Evolutionary conservation across 176 grass and related monocot genomes (phyloP), one percentile per base, ranked within the genome.

Genomic region (Triticum dicoccoides): DNA sequence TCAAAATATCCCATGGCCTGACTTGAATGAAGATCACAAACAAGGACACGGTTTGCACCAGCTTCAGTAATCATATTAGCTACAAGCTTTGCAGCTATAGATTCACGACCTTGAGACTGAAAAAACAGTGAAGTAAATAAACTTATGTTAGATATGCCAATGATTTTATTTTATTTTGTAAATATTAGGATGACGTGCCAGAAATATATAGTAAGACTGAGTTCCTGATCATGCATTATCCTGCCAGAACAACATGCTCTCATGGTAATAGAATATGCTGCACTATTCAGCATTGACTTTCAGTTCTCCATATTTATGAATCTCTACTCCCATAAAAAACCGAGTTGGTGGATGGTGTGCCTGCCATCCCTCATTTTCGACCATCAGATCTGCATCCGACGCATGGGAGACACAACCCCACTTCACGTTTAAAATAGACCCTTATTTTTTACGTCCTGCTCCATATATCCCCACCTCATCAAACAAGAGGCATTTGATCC

Each of bases 31-130:
- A 98, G 90, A 80, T 98, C 96, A 89, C 96, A 98, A 24, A 93
- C 84, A 76, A 98, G 94, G 73, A 98, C 96, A 88, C 96, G 93
- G 75, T 98, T 94, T 4, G 96, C 96, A 83, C 96, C 96, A 86
- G 96, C 93, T 96, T 98, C 93, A 35, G 96, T 98, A 76, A 98
- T 98, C 93, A 98, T 96, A 87, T 98, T 98, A 66, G 96, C 93
- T 84, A 98, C 93, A 91, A 98, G 96, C 62, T 98, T 98, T 71
- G 93, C 96, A 27, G 96, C 96, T 90, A 98, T 98, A 76, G 96
- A 98, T 90, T 98, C 96, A 89, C 96, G 90, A 29, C 93, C 96
- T 91, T 98, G 93, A 84, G 96, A 96, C 93, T 98, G 86, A 91
- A 72, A 87, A 24, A 80, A 47, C 54, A 54, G 69, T 30, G 56